A percentile compares a stretch with the other conserved stretches of the same genome.
phyloP scores from a whole-genome alignment of 495 filamentous ascomycete genomes.

The Xanthoparmelia taractica region DNA sequence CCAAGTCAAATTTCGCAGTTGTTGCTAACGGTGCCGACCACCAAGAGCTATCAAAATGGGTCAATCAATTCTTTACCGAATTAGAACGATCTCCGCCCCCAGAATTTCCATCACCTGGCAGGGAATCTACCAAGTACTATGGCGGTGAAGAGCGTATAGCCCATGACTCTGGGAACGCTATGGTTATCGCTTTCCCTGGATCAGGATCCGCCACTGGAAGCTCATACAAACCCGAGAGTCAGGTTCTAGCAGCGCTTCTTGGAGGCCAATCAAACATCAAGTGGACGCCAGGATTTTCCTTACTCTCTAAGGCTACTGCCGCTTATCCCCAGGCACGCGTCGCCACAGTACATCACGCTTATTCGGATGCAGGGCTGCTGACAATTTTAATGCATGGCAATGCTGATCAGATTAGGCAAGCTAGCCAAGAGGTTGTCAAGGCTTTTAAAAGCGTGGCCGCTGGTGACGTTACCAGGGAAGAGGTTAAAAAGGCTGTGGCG shows the following conservation, averaged over 20 bases:
- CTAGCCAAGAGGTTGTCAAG: slow-evolving; percentile 58
- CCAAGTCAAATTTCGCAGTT: slow-evolving; percentile 82
- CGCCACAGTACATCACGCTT: slow-evolving; percentile 66
- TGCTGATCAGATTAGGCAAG: slow-evolving; percentile 58
- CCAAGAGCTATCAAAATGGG: slow-evolving; percentile 77
- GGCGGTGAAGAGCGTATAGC: slow-evolving; percentile 90
- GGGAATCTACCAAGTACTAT: slow-evolving; percentile 66
- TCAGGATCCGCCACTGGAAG: slow-evolving; percentile 62
- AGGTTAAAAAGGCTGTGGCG: slow-evolving; percentile 83
- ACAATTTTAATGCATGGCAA: slow-evolving; percentile 68
- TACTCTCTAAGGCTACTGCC: slow-evolving; percentile 70
- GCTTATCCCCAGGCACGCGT: slow-evolving; percentile 57
- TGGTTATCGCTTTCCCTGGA: slow-evolving; percentile 89
- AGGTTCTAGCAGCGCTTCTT: slow-evolving; percentile 81
- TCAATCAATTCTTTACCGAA: slow-evolving; percentile 74
- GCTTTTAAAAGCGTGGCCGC: slow-evolving; percentile 69
- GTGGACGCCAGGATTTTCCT: slow-evolving; percentile 87
- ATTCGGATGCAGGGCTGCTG: slow-evolving; percentile 91
- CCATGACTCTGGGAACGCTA: slow-evolving; percentile 60
- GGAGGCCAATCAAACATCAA: slow-evolving; percentile 88
- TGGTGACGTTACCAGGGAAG: slow-evolving; percentile 69
- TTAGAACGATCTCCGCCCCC: slow-evolving; percentile 38
- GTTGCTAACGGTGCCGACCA: slow-evolving; percentile 81
- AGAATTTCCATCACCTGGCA: slow-evolving; percentile 38
- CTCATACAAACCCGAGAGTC: slow-evolving; percentile 75